phyloP scores from a whole-genome alignment of 2,329 filamentous ascomycete species.

The Scytalidium sp. region DNA sequence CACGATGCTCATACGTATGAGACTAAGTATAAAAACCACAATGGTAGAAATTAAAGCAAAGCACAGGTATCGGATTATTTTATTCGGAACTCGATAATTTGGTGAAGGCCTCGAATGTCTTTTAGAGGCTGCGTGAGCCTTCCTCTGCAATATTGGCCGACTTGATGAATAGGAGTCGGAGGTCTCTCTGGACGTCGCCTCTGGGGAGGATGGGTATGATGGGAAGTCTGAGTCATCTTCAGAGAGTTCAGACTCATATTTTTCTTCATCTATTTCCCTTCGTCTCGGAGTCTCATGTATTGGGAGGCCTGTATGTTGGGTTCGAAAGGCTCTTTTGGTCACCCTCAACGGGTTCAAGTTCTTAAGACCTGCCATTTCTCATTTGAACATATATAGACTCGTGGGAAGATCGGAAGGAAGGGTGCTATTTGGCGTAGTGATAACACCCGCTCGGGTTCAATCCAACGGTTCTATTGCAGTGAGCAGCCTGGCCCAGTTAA shows the following conservation, averaged over 20 bases:
- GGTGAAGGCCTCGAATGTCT: conserved; percentile 9
- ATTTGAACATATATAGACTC: neutral
- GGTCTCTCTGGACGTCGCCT: conserved; percentile 24
- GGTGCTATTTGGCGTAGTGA: neutral
- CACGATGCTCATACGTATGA: conserved; percentile 70
- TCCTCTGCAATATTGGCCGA: conserved; percentile 26
- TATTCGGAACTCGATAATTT: conserved; percentile 54
- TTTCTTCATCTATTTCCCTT: conserved; percentile 23
- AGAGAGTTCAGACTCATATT: conserved; percentile 43
- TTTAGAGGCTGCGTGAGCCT: conserved; percentile 12
- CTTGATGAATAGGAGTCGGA: conserved; percentile 25
- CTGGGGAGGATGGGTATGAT: conserved; percentile 21
- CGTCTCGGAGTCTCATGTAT: conserved; percentile 5
- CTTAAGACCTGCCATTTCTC: conserved; percentile 44
- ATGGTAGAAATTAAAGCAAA: conserved; percentile 67
- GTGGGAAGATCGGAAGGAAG: neutral
- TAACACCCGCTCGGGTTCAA: no score
- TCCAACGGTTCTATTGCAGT: neutral
- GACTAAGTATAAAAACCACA: conserved; percentile 71
- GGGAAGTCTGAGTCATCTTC: conserved; percentile 41
- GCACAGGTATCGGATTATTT: conserved; percentile 75
- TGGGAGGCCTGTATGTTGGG: conserved; percentile 17
- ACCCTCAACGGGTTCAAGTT: conserved; percentile 39
- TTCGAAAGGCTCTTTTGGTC: conserved; percentile 22
- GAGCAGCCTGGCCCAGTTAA: neutral